Evolutionary conservation across 495 filamentous ascomycete genomes (phyloP).

Genomic region (Podospora didyma): DNA sequence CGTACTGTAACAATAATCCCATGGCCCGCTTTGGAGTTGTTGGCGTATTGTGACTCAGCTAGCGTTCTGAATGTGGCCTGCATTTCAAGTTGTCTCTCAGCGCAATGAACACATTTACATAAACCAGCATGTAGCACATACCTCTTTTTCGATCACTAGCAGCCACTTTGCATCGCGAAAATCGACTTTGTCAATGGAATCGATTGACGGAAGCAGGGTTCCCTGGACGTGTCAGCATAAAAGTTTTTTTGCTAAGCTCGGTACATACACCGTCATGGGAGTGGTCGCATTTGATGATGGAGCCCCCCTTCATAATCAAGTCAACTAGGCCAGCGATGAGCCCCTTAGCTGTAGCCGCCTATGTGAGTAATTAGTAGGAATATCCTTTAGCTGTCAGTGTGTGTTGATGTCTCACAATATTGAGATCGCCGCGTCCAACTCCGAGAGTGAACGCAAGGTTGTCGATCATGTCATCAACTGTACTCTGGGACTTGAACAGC

Average conservation of each 20-base stretch:
- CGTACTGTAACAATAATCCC: constrained; percentile 32
- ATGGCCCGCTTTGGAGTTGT: constrained; percentile 12
- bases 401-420: constrained; percentile 49
- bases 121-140: constrained; percentile 22
- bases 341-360: constrained; percentile 58
- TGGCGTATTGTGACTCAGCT: constrained; percentile 22
- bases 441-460: constrained; percentile 77
- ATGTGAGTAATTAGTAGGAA: not conserved
- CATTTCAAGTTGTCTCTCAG: not conserved
- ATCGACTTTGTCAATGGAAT: constrained; percentile 50
- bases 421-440: constrained; percentile 56
- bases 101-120: constrained; percentile 2
- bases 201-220: constrained; percentile 59
- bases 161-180: constrained; percentile 62
- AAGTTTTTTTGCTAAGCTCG: not conserved
- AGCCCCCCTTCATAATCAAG: constrained; percentile 20
- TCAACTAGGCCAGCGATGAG: constrained; percentile 31
- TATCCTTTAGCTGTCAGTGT: not conserved
- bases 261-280: constrained; percentile 23
- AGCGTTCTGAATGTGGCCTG: constrained; percentile 73
- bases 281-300: constrained; percentile 25
- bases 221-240: constrained; percentile 44
- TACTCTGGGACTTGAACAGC: constrained; percentile 70
- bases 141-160: constrained; percentile 90
- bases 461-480: constrained; percentile 77